Percentiles rank a stretch among this genome's conserved stretches.
Conservation (phyloP, 2,329 filamentous ascomycete species). For the Fusarium globosum region DNA sequence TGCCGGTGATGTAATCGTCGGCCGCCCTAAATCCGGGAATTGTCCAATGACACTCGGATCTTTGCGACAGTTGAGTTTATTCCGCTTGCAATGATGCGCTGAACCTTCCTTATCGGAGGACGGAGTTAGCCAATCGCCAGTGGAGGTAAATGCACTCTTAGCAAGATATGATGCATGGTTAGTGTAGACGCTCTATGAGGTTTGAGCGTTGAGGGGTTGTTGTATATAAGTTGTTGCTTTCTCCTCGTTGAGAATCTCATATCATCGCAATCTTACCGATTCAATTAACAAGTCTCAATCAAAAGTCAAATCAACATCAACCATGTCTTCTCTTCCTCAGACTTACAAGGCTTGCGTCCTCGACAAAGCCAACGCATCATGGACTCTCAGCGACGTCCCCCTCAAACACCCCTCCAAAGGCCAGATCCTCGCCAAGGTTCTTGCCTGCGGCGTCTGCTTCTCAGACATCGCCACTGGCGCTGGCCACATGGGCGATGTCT, state of each 20-base stretch:
- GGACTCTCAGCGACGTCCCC: slow-evolving; percentile 68
- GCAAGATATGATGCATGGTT: background rate
- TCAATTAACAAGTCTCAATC: background rate
- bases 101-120: background rate
- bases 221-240: background rate
- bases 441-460: slow-evolving; percentile 79
- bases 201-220: background rate
- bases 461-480: slow-evolving; percentile 63
- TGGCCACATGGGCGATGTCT: slow-evolving; percentile 65
- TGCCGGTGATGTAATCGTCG: slow-evolving; percentile 26
- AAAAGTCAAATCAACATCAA: background rate
- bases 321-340: slow-evolving; percentile 63
- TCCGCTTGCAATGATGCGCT: background rate
- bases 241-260: background rate
- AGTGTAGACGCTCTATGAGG: background rate
- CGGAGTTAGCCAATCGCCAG: slow-evolving; percentile 10
- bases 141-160: background rate
- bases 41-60: slow-evolving; percentile 5
- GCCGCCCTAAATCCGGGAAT: slow-evolving; percentile 14
- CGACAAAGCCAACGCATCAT: slow-evolving; percentile 60
- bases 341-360: slow-evolving; percentile 75
- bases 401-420: slow-evolving; percentile 66
- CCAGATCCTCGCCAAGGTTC: slow-evolving; percentile 76
- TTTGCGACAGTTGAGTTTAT: background rate
- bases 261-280: background rate